phyloP scores from a whole-genome alignment of 306 rosid genomes.

The Delonix regia region DNA sequence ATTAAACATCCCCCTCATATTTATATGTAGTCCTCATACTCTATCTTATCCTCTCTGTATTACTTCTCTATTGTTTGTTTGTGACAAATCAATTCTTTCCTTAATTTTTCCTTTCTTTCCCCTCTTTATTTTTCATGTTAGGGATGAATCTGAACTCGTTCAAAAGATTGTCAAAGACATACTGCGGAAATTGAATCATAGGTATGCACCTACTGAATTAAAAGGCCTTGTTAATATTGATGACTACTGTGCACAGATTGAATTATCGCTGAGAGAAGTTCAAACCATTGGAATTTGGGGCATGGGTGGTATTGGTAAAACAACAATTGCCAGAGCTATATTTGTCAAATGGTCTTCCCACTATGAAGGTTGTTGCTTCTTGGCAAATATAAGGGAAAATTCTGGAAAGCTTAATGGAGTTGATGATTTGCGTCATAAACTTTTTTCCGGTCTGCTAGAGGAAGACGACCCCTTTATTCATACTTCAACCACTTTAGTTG shows the following conservation, averaged over 20 bases:
- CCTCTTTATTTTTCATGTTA: neutral
- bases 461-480: neutral
- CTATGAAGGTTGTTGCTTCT: neutral
- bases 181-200: neutral
- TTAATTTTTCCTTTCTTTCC: neutral
- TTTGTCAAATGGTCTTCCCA: neutral
- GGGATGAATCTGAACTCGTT: neutral
- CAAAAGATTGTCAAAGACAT: neutral
- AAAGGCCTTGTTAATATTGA: neutral
- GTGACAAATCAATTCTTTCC: neutral
- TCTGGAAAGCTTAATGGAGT: neutral
- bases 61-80: neutral
- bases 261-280: neutral
- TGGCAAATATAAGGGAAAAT: neutral
- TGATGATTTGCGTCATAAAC: neutral
- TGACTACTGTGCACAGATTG: neutral
- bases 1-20: neutral
- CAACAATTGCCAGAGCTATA: neutral
- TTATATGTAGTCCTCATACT: neutral
- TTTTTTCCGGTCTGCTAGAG: neutral
- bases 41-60: neutral
- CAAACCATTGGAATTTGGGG: slow-evolving; percentile 8
- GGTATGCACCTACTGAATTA: neutral
- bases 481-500: neutral
- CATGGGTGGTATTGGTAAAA: neutral